Percentiles rank a stretch among this genome's conserved stretches.
phyloP scores from a whole-genome alignment of 164 flowering plant species.

The Berberis thunbergii region DNA sequence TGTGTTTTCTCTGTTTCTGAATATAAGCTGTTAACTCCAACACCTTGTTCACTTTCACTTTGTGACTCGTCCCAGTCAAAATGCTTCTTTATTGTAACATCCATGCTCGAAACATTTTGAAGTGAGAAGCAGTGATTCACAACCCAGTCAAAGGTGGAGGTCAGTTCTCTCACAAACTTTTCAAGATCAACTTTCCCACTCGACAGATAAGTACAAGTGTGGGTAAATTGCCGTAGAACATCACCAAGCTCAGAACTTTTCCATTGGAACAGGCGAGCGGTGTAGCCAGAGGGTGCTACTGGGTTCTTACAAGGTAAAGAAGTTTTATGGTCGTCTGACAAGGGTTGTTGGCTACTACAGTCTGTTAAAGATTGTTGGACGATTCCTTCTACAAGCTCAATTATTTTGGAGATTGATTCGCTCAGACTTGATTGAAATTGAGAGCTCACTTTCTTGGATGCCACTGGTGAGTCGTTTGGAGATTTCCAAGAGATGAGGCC shows the following conservation, averaged over 20 bases:
- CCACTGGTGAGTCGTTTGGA: constrained; percentile 21
- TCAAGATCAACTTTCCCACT: constrained; percentile 37
- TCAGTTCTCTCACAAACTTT: constrained; percentile 36
- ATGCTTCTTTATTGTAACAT: constrained; percentile 41
- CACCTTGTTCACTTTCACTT: constrained; percentile 32
- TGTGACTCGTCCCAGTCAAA: constrained; percentile 32
- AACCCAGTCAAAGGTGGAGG: constrained; percentile 53
- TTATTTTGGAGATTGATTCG: constrained; percentile 47
- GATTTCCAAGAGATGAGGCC: constrained; percentile 41
- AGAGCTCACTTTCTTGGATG: constrained; percentile 14
- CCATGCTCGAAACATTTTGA: constrained; percentile 50
- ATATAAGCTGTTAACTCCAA: constrained; percentile 5
- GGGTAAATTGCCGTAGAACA: constrained; percentile 33
- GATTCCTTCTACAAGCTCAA: constrained; percentile 68
- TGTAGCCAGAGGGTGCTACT: constrained; percentile 30
- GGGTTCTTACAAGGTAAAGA: constrained; percentile 11
- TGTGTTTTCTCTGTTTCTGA: constrained; percentile 10
- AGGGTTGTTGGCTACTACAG: constrained; percentile 16
- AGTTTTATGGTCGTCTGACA: constrained; percentile 19
- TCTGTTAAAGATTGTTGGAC: constrained; percentile 27
- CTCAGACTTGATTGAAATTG: constrained; percentile 29
- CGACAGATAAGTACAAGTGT: constrained; percentile 37
- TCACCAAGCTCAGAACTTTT: constrained; percentile 44
- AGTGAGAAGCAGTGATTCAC: constrained; percentile 43
- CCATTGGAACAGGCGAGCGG: constrained; percentile 61